Percentiles rank a stretch among this genome's conserved stretches.
These are phyloP conservation scores for Stylosanthes scabra DNA, from an alignment of 331 rosid genomes.

Conservation along the genomic window DNA sequence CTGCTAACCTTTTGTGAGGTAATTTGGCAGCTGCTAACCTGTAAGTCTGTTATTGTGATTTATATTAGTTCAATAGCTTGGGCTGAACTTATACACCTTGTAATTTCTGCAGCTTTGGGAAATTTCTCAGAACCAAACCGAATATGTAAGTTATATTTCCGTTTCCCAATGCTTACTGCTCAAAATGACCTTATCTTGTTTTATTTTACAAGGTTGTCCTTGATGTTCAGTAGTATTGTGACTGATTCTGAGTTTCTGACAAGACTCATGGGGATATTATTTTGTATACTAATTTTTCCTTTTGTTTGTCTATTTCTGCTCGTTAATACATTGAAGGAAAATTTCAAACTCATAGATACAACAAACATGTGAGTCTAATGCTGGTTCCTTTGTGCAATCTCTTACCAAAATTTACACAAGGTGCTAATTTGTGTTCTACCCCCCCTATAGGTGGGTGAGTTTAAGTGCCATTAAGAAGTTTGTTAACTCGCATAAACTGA, in stretches of 20 bases:
- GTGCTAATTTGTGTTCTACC: conserved; percentile 19
- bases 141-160: conserved; percentile 47
- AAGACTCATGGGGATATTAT: conserved; percentile 27
- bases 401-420: conserved; percentile 17
- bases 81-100: conserved; percentile 22
- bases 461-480: conserved; percentile 63
- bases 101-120: conserved; percentile 66
- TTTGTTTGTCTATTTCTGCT: conserved; percentile 26
- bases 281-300: background rate
- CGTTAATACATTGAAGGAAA: conserved; percentile 44
- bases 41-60: background rate
- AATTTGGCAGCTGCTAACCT: conserved; percentile 21
- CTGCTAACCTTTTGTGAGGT: conserved; percentile 10
- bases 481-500: conserved; percentile 50
- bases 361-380: conserved; percentile 60
- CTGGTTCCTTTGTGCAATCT: conserved; percentile 18
- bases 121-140: conserved; percentile 54
- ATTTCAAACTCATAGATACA: conserved; percentile 69
- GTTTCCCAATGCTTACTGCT: background rate
- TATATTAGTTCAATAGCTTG: conserved; percentile 20
- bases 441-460: conserved; percentile 66
- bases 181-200: background rate
- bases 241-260: background rate
- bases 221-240: conserved; percentile 23
- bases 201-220: conserved; percentile 9